Base-by-base conservation (phyloP, 805 yeast genomes). In the Wickerhamomyces ciferrii region DNA sequence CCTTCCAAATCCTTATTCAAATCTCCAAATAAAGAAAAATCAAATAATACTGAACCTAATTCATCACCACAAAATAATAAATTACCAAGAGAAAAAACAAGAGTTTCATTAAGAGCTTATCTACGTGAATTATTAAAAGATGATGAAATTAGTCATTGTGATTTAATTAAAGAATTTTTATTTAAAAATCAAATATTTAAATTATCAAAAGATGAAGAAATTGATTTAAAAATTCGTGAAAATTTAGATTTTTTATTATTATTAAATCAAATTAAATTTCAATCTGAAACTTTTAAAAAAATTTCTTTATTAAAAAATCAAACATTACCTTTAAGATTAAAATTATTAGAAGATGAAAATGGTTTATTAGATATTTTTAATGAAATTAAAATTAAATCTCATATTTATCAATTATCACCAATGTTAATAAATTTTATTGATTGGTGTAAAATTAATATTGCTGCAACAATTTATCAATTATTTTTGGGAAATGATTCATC, bases 401-500 rank as follows among this genome's bases (percentile, higher is more conserved):
- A 67, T 14, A 74, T 87, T 7, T 65, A 66, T 13, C 79, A 85
- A 9, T 68, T 89, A 42, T 78, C 92, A 6, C 84, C 86, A 2
- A 71, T 86, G 35, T 69, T 90, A 39, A 72, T 74, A 51, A 76
- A 87, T 42, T 83, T 91, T 52, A 71, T 88, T 38, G 89, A 87
- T 54, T 84, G 96, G 88, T 78, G 84, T 49, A 81, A 89, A 50
- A 77, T 92, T 11, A 92, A 90, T 60, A 65, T 88, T 9, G 88
- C 97, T 0, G 86, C 96, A 0, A 84, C 96, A 0, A 67, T 92
- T 3, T 91, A 87, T 64, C 89, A 87, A 52, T 55, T 85, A 35
- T 84, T 90, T 54, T 69, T 92, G 21, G 94, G 92, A 1, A 83
- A 79, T 44, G 98, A 92, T 61, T 79, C 80, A 50, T 82, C 96